Evolutionary conservation across 495 filamentous ascomycete species (phyloP), one percentile per base, ranked within the genome.

Genomic region (Penicillium lagena): DNA sequence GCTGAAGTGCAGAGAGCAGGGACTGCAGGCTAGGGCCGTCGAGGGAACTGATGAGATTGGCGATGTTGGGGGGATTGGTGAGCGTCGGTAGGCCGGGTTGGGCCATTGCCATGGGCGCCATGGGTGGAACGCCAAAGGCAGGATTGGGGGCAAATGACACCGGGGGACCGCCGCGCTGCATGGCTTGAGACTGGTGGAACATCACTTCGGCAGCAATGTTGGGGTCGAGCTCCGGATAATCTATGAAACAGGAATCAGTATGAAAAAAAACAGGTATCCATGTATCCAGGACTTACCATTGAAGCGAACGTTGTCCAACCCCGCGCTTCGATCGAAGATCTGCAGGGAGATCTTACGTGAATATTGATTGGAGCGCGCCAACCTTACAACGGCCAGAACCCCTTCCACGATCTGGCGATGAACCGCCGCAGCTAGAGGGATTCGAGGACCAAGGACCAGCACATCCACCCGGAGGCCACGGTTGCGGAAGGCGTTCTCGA

Each of bases 331-430:
- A 64, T 90, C 86, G 55, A 96, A 96, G 13, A 95, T 76, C 55
- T 89, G 86, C 22, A 97, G 64, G 2, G 83, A 75, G 41, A 96
- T 83, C 50, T 81, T 85, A 38, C 82, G 80, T 2, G 73, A 78
- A 29, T 72, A 68, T 51, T 95, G 86, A 27, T 85, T 78, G 35
- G 69, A 64, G 7, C 75, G 69, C 32, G 83, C 81, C 12, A 98
- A 78, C 44, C 86, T 82, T 12, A 85, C 80, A 14, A 96, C 84
- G 15, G 86, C 93, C 36, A 83, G 80, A 11, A 98, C 93, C 14
- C 93, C 90, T 64, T 96, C 91, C 27, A 88, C 58, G 34, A 93
- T 85, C 60, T 95, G 90, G 43, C 89, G 79, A 49, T 87, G 81
- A 39, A 97, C 77, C 9, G 95, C 82, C 1, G 83, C 80, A 34